phyloP scores from a whole-genome alignment of 2,329 filamentous ascomycete genomes.

The Stenocarpella maydis region DNA sequence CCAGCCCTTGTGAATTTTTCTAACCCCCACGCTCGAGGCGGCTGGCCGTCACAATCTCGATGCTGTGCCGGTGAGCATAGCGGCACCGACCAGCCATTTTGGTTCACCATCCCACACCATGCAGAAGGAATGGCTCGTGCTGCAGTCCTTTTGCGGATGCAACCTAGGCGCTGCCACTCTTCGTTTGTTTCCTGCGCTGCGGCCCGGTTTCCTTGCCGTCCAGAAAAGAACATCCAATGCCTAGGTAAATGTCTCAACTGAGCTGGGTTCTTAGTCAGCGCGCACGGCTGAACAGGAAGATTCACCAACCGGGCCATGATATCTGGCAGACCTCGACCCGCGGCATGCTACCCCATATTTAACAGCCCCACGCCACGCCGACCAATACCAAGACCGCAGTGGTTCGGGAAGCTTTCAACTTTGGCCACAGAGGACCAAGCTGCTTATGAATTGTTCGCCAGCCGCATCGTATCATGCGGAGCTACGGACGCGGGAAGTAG shows the following conservation, averaged over 20 bases:
- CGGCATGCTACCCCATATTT: not conserved
- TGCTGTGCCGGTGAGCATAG: not conserved
- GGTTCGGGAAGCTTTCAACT: conserved; percentile 12
- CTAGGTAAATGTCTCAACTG: conserved; percentile 12
- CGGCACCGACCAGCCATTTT: not conserved
- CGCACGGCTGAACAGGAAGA: not conserved
- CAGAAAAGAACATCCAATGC: not conserved
- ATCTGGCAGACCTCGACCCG: not conserved
- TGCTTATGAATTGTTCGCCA: not conserved
- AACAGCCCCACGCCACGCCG: not conserved
- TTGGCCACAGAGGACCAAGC: not conserved
- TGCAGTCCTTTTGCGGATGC: conserved; percentile 1
- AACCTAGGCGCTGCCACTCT: not conserved
- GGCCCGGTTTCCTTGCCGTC: not conserved
- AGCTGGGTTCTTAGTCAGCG: not conserved
- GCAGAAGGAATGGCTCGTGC: not conserved
- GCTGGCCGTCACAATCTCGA: conserved; percentile 1
- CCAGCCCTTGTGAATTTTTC: not conserved
- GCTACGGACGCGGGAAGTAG: not conserved
- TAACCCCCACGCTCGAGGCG: not conserved
- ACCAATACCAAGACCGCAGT: not conserved
- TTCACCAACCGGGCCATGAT: not conserved
- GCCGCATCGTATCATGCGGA: conserved; percentile 3
- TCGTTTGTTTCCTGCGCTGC: not conserved
- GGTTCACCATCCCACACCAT: not conserved